These are phyloP conservation scores for Hymenotorrendiella dingleyae DNA, from an alignment of 2,329 filamentous ascomycete species.

Conservation along the genomic window DNA sequence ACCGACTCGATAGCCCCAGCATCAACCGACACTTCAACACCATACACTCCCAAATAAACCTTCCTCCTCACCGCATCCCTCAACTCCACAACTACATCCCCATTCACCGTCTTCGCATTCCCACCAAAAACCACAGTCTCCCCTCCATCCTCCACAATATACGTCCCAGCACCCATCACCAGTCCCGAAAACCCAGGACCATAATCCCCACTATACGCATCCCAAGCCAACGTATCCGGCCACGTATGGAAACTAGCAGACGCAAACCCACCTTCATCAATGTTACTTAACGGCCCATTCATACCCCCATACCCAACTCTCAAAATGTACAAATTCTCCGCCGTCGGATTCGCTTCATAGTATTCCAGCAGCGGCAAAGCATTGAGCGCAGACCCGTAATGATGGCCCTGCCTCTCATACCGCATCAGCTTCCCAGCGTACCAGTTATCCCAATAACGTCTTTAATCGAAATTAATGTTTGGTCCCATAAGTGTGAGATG, in stretches of 20 bases:
- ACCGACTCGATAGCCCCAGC: slow-evolving; percentile 38
- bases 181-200: background rate
- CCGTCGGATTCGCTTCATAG: background rate
- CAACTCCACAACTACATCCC: slow-evolving; percentile 33
- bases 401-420: slow-evolving; percentile 48
- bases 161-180: slow-evolving; percentile 43
- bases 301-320: background rate
- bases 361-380: slow-evolving; percentile 47
- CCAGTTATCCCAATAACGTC: slow-evolving; percentile 57
- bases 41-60: slow-evolving; percentile 43
- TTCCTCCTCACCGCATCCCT: slow-evolving; percentile 42
- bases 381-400: slow-evolving; percentile 56
- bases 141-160: slow-evolving; percentile 41
- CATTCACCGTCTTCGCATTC: slow-evolving; percentile 26
- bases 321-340: background rate
- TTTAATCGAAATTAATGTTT: too few relatives aligned
- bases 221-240: background rate
- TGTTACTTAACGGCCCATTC: background rate
- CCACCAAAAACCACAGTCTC: slow-evolving; percentile 48
- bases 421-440: slow-evolving; percentile 34
- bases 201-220: background rate
- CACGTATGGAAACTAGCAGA: background rate
- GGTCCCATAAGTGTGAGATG: too few relatives aligned
- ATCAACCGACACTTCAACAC: slow-evolving; percentile 37
- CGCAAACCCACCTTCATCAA: background rate